These are phyloP conservation scores for Tilletia walkeri DNA, from an alignment of 1,284 basidiomycete species.

Conservation along the genomic window DNA sequence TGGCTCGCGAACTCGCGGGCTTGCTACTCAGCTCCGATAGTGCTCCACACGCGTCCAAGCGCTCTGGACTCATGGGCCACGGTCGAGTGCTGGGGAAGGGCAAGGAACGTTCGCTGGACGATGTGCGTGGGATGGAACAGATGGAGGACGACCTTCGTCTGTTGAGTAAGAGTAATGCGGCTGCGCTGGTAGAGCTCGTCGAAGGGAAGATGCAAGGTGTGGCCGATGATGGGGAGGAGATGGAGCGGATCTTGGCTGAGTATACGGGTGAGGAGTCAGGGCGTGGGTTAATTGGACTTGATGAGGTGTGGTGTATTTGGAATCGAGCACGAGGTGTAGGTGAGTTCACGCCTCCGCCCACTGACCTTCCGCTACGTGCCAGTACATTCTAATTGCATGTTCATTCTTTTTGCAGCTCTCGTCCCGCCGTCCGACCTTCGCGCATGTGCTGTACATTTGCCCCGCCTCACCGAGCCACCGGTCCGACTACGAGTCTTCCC, in stretches of 20 bases:
- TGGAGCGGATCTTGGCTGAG: conserved; percentile 2
- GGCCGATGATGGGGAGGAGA: not conserved
- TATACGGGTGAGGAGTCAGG: not conserved
- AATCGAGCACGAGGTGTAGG: conserved; percentile 90
- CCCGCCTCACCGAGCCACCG: conserved; percentile 67
- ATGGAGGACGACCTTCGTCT: not conserved
- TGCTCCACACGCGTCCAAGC: not conserved
- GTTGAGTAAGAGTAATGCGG: conserved; percentile 1
- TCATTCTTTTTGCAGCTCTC: conserved; percentile 63
- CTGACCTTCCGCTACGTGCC: not conserved
- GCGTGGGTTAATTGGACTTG: conserved; percentile 75
- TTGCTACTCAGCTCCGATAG: conserved; percentile 66
- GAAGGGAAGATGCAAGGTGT: not conserved
- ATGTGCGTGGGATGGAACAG: not conserved
- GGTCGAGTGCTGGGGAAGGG: not conserved
- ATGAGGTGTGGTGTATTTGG: conserved; percentile 97
- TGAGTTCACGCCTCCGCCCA: conserved; percentile 58
- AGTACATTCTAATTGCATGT: not conserved
- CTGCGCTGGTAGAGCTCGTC: not conserved
- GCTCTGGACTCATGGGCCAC: not conserved
- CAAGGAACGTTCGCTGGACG: not conserved
- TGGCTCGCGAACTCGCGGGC: conserved; percentile 77
- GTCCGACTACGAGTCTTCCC: conserved; percentile 60
- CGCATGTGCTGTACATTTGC: conserved; percentile 69
- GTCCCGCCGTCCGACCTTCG: conserved; percentile 82